Conservation (phyloP, 331 rosid genomes). For the Ulmus americana region DNA sequence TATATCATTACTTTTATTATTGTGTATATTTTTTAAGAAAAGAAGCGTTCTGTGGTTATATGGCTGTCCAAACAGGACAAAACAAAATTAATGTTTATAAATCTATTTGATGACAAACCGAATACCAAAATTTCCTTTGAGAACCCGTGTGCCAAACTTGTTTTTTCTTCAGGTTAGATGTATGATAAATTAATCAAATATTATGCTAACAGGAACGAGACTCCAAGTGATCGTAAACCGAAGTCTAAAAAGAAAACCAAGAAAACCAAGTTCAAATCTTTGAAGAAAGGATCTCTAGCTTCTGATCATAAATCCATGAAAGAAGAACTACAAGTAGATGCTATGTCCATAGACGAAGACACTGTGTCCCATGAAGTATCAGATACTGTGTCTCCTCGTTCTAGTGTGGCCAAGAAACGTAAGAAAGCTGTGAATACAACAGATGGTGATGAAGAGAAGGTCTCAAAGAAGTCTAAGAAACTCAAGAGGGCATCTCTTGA, state of each 20-base stretch:
- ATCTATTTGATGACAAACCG: not conserved
- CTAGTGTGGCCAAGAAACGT: conserved; percentile 62
- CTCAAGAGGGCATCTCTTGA: conserved; percentile 51
- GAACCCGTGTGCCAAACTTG: not conserved
- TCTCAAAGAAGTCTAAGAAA: conserved; percentile 66
- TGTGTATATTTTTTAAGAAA: not conserved
- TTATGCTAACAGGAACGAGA: conserved; percentile 44
- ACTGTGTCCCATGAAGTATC: conserved; percentile 32
- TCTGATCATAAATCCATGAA: conserved; percentile 58
- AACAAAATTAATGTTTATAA: not conserved
- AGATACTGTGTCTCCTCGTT: conserved; percentile 46
- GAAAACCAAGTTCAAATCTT: conserved; percentile 85
- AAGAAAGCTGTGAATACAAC: conserved; percentile 43
- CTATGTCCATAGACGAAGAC: conserved; percentile 64
- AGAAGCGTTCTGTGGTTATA: not conserved
- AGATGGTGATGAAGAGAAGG: conserved; percentile 48
- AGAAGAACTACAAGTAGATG: conserved; percentile 48
- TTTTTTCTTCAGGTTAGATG: conserved; percentile 1
- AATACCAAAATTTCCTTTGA: not conserved
- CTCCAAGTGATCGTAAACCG: conserved; percentile 54
- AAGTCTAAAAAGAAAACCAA: conserved; percentile 83
- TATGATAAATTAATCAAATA: not conserved
- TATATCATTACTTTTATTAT: too few relatives aligned
- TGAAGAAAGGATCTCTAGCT: conserved; percentile 76
- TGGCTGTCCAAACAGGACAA: not conserved